phyloP scores from a whole-genome alignment of 805 yeast species.

The Yarrowia porcina region DNA sequence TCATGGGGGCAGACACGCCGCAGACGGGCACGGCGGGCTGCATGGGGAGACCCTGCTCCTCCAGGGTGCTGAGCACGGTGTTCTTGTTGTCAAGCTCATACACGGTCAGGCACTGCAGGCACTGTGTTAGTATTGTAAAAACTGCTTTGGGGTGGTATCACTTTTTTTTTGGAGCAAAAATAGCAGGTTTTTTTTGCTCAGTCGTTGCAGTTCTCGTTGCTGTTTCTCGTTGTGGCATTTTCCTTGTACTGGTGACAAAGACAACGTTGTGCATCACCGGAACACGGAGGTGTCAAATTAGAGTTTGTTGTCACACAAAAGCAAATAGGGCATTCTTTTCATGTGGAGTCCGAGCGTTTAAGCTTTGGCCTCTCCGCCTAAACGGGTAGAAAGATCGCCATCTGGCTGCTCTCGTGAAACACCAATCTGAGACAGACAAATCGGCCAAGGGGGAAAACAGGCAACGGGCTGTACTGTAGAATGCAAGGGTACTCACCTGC shows the following conservation, averaged over 20 bases:
- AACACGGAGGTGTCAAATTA: not conserved
- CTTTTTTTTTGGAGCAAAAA: too few relatives aligned
- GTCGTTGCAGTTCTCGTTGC: too few relatives aligned
- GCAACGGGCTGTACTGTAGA: too few relatives aligned
- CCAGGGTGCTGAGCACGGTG: not conserved
- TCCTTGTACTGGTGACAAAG: not conserved
- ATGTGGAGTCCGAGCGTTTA: not conserved
- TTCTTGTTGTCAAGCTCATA: not conserved
- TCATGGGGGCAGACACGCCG: conserved; percentile 11
- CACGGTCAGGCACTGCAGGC: conserved; percentile 23
- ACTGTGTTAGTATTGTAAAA: not conserved
- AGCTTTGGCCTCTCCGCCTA: not conserved
- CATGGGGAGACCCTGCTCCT: conserved; percentile 8
- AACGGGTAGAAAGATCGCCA: not conserved
- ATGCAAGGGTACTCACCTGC: not conserved
- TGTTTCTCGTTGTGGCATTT: too few relatives aligned
- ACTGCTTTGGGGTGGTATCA: too few relatives aligned
- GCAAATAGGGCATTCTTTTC: not conserved
- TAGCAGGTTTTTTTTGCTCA: too few relatives aligned
- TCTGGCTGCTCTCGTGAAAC: not conserved
- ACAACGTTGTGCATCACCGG: not conserved
- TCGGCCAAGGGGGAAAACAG: not conserved
- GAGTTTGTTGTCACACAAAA: not conserved
- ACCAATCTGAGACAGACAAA: not conserved
- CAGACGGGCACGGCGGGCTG: conserved; percentile 12